These are phyloP conservation scores for Sabuloglossum arenarium DNA, from an alignment of 495 filamentous ascomycete genomes.

Conservation along the genomic window DNA sequence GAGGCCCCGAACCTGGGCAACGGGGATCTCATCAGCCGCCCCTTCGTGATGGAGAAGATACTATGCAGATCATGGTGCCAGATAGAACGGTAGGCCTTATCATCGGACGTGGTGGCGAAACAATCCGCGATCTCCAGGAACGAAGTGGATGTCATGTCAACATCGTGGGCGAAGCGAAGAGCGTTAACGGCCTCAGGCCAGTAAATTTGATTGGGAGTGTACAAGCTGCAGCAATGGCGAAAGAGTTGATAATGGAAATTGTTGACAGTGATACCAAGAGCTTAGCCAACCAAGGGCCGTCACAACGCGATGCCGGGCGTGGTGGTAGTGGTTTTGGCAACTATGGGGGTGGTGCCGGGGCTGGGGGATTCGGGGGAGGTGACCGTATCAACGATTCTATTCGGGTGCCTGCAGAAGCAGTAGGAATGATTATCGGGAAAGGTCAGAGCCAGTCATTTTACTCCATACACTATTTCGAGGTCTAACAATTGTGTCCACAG, in stretches of 20 bases:
- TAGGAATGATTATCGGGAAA: constrained; percentile 83
- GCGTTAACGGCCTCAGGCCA: constrained; percentile 59
- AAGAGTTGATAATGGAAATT: constrained; percentile 67
- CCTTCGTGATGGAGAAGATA: constrained; percentile 49
- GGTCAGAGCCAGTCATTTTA: constrained; percentile 16
- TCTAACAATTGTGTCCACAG: constrained; percentile 8
- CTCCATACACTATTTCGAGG: constrained; percentile 3
- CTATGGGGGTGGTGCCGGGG: constrained; percentile 15
- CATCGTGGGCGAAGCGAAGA: constrained; percentile 71
- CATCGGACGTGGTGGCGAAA: constrained; percentile 68
- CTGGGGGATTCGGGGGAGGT: constrained; percentile 17
- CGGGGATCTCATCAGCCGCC: constrained; percentile 21
- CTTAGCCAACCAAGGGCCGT: constrained; percentile 13
- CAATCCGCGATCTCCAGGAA: constrained; percentile 76
- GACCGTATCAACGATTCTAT: constrained; percentile 63
- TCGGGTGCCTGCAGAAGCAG: constrained; percentile 61
- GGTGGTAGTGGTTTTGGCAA: constrained; percentile 11
- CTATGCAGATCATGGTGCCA: constrained; percentile 72
- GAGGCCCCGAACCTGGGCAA: constrained; percentile 10
- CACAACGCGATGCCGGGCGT: constrained; percentile 8
- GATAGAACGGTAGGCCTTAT: constrained; percentile 72
- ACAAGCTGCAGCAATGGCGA: constrained; percentile 42
- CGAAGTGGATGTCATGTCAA: constrained; percentile 73
- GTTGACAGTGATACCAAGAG: constrained; percentile 66
- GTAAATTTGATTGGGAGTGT: constrained; percentile 64